These are phyloP conservation scores for Sugiyamaella chiloensis DNA, from an alignment of 805 yeast genomes.

Conservation along the genomic window DNA sequence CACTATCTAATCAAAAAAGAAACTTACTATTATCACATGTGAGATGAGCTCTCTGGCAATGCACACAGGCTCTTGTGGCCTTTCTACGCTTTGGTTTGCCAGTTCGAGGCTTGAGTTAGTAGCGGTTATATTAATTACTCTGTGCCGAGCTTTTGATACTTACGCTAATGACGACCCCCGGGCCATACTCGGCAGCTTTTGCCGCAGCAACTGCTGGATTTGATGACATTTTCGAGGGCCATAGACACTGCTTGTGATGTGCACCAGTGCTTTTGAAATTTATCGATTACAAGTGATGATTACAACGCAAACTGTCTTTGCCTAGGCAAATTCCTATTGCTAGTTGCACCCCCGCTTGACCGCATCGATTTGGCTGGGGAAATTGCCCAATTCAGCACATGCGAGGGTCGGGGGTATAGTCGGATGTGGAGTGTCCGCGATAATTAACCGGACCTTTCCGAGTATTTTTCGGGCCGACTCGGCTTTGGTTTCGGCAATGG, in stretches of 20 bases:
- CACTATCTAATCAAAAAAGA: neutral
- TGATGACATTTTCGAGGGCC: neutral
- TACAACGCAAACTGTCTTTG: neutral
- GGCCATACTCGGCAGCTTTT: constrained; percentile 12
- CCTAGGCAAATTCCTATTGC: neutral
- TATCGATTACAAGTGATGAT: neutral
- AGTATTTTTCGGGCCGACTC: neutral
- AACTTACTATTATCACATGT: constrained; percentile 67
- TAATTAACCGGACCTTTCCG: neutral
- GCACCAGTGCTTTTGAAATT: neutral
- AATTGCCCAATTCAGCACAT: neutral
- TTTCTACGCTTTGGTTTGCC: constrained; percentile 52
- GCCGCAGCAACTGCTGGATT: constrained; percentile 7
- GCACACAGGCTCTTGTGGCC: constrained; percentile 83
- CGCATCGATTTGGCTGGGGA: constrained; percentile 3
- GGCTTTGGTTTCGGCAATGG: neutral
- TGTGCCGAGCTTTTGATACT: neutral
- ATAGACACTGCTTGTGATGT: neutral
- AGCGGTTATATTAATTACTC: neutral
- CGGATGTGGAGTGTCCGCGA: neutral
- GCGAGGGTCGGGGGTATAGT: neutral
- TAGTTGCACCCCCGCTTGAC: neutral
- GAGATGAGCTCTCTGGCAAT: constrained; percentile 88
- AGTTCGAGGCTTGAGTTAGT: constrained; percentile 31
- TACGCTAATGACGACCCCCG: constrained; percentile 23